A percentile compares a stretch with the other conserved stretches of the same genome.
Evolutionary conservation across 345 rosid species (phyloP).

Genomic region (Citropsis articulata): DNA sequence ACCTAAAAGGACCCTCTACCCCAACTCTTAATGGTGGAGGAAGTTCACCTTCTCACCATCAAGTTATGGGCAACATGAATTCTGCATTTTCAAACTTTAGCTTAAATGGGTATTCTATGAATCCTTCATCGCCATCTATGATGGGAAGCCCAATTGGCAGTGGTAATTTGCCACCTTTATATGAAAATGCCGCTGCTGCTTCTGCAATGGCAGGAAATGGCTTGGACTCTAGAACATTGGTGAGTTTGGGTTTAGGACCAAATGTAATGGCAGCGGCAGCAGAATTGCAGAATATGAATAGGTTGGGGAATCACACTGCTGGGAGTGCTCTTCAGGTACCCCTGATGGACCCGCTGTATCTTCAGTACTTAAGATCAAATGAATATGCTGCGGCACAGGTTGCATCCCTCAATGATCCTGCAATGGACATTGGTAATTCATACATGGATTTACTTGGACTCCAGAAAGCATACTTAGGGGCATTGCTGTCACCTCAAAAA

Average conservation of each 20-base stretch:
- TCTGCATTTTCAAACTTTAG: constrained; percentile 44
- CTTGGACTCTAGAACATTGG: constrained; percentile 42
- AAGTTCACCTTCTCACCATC: constrained; percentile 37
- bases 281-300: constrained; percentile 41
- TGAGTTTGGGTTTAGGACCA: constrained; percentile 35
- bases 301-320: constrained; percentile 39
- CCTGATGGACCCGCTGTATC: constrained; percentile 38
- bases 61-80: constrained; percentile 30
- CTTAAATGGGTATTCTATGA: constrained; percentile 34
- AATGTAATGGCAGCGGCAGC: constrained; percentile 43
- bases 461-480: constrained; percentile 53
- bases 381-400: constrained; percentile 55
- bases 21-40: constrained; percentile 38
- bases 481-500: constrained; percentile 45
- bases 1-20: constrained; percentile 33
- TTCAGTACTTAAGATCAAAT: constrained; percentile 48
- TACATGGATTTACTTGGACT: constrained; percentile 50
- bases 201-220: constrained; percentile 49
- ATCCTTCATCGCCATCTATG: constrained; percentile 49
- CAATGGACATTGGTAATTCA: constrained; percentile 42
- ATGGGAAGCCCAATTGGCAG: constrained; percentile 41
- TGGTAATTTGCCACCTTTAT: constrained; percentile 49
- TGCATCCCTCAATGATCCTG: constrained; percentile 41
- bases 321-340: constrained; percentile 43
- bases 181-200: constrained; percentile 49